Base-by-base conservation (phyloP, 2,329 filamentous ascomycete genomes). In the Fusarium devonianum region DNA sequence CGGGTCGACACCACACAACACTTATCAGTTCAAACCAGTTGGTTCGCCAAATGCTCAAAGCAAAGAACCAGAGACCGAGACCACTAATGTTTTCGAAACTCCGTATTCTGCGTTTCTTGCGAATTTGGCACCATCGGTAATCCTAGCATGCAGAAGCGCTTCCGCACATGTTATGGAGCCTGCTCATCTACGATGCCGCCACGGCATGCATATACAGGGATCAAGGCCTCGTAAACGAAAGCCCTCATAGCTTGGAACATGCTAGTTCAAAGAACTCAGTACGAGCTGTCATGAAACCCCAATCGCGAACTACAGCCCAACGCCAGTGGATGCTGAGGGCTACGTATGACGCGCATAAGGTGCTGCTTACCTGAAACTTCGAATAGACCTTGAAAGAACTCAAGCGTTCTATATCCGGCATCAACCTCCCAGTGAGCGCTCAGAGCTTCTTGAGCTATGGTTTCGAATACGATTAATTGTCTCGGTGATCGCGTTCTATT, bases 131-230 rank as follows among this genome's bases (percentile, higher is more conserved):
- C 30, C 34, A 25, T 28, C 34, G 17, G 45, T 39, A 35, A 32
- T 26, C 22, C 23, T 38, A 52, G 30, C 29, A 18, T 42, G 39
- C 39, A 42, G 39, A 19, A 33, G 29, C 28, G 39, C 39, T 42
- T 42, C 29, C 39, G 50, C 23, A 43, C 59, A n/a, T n/a, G n/a
- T n/a, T n/a, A 9, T 55, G 41, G 51, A 49, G 56, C 38, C 46
- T 48, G 51, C 51, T 53, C 55, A 36, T 37, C 49, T 43, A 30
- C 56, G 50, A 44, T 59, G 41, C 49, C 44, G 55, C 41, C 46
- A 49, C 55, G 56, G 56, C 56, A 59, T 49, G 56, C 46, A 46
- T 60, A 40, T 35, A 44, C 56, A 58, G 36, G 56, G 56, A 32
- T 48, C 28, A 56, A 25, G 30, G 38, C 23, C 53, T 59, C 56